These are phyloP conservation scores for Colletotrichum sublineola DNA, from an alignment of 2,329 filamentous ascomycete genomes.

Conservation along the genomic window DNA sequence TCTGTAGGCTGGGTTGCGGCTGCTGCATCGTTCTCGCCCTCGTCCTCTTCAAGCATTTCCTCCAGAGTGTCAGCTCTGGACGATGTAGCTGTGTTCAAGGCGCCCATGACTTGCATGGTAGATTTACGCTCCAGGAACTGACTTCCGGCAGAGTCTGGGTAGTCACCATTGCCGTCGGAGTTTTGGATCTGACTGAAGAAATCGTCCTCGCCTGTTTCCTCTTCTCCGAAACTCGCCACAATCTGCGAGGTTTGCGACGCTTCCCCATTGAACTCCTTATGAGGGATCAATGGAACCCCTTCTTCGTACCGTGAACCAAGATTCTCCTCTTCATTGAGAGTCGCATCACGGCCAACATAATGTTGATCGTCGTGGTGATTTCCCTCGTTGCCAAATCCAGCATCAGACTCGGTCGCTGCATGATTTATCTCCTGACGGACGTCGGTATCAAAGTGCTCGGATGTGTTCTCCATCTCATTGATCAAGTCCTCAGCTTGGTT, in stretches of 20 bases:
- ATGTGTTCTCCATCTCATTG: constrained; percentile 63
- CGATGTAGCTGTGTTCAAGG: constrained; percentile 55
- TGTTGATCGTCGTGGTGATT: constrained; percentile 46
- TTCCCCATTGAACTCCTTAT: constrained; percentile 48
- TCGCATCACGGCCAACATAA: constrained; percentile 60
- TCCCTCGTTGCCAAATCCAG: constrained; percentile 38
- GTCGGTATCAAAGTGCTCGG: constrained; percentile 58
- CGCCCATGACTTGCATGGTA: constrained; percentile 74
- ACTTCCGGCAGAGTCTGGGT: constrained; percentile 46
- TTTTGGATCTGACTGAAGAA: constrained; percentile 71
- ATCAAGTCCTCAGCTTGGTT: constrained; percentile 68
- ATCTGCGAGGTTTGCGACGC: constrained; percentile 43
- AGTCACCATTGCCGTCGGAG: constrained; percentile 47
- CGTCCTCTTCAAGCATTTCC: constrained; percentile 50
- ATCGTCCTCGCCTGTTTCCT: constrained; percentile 66
- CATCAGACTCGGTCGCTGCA: constrained; percentile 43
- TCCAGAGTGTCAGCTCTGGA: constrained; percentile 46
- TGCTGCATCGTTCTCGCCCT: constrained; percentile 45
- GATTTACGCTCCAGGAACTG: constrained; percentile 74
- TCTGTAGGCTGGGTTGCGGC: not conserved
- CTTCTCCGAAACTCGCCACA: constrained; percentile 55
- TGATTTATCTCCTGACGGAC: constrained; percentile 43
- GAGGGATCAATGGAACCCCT: constrained; percentile 73
- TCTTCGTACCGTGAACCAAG: constrained; percentile 76
- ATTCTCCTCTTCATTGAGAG: constrained; percentile 56